These are phyloP conservation scores for Cenchrus fungigraminus DNA, from an alignment of 176 grass and related monocot genomes.

Conservation along the genomic window DNA sequence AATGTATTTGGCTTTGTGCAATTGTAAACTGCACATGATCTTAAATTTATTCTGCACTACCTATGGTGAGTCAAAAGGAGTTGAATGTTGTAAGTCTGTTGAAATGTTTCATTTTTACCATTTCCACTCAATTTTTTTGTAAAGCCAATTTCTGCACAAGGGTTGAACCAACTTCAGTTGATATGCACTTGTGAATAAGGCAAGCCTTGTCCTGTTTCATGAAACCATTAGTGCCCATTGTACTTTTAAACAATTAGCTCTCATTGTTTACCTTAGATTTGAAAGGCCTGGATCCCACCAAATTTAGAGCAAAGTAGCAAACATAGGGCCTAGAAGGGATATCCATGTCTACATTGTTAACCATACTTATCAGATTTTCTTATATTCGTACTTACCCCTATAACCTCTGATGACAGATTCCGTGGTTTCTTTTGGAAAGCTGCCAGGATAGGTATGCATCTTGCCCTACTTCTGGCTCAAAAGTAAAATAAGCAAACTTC, in stretches of 20 bases:
- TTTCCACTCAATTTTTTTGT: neutral
- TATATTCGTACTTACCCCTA: conserved; percentile 20
- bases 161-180: neutral
- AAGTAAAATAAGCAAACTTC: neutral
- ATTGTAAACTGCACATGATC: neutral
- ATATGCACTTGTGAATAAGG: neutral
- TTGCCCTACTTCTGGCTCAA: neutral
- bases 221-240: neutral
- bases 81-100: neutral
- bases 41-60: neutral
- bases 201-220: neutral
- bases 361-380: conserved; percentile 15
- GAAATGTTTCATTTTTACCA: neutral
- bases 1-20: neutral
- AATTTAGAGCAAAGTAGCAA: neutral
- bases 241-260: conserved; percentile 1
- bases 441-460: conserved; percentile 61
- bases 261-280: neutral
- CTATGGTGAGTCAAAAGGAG: neutral
- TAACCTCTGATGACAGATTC: conserved; percentile 47
- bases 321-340: neutral
- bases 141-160: neutral
- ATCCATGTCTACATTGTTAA: neutral
- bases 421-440: conserved; percentile 78
- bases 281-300: neutral